Conservation (phyloP, 1,139 yeast genomes). For the Chernovozyma aurita region DNA sequence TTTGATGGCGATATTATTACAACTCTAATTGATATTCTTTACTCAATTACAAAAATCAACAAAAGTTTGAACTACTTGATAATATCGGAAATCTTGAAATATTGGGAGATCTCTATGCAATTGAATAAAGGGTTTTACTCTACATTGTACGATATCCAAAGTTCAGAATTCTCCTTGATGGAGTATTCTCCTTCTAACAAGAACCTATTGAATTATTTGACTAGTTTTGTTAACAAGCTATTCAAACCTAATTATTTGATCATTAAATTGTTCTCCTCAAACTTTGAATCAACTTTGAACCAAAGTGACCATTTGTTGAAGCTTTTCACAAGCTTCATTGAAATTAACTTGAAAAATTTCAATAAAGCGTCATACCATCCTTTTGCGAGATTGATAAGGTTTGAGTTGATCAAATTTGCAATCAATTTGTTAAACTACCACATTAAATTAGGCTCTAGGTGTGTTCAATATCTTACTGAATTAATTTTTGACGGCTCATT, state of each 20-base stretch:
- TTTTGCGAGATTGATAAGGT: conserved; percentile 67
- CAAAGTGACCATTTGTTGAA: conserved; percentile 71
- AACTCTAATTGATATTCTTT: conserved; percentile 74
- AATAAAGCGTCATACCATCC: conserved; percentile 73
- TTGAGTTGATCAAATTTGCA: conserved; percentile 69
- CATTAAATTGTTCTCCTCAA: conserved; percentile 68
- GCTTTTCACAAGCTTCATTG: conserved; percentile 60
- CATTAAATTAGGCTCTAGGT: conserved; percentile 42
- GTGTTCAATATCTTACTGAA: conserved; percentile 41
- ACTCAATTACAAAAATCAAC: conserved; percentile 66
- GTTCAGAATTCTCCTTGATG: conserved; percentile 72
- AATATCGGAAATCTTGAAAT: conserved; percentile 60
- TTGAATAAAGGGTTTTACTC: conserved; percentile 64
- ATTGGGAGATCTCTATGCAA: conserved; percentile 67
- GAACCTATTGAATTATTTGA: conserved; percentile 49
- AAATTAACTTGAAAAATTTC: conserved; percentile 54
- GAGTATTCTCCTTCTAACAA: conserved; percentile 86
- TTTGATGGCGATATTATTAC: conserved; percentile 62
- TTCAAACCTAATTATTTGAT: conserved; percentile 73
- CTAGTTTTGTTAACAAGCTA: conserved; percentile 43
- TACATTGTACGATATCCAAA: conserved; percentile 49
- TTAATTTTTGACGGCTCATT: conserved; percentile 63
- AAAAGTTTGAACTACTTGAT: conserved; percentile 56
- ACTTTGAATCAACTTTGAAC: conserved; percentile 74
- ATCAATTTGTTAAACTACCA: conserved; percentile 62